Evolutionary conservation across 768 basidiomycete species (phyloP).

Genomic region (Megacollybia marginata): DNA sequence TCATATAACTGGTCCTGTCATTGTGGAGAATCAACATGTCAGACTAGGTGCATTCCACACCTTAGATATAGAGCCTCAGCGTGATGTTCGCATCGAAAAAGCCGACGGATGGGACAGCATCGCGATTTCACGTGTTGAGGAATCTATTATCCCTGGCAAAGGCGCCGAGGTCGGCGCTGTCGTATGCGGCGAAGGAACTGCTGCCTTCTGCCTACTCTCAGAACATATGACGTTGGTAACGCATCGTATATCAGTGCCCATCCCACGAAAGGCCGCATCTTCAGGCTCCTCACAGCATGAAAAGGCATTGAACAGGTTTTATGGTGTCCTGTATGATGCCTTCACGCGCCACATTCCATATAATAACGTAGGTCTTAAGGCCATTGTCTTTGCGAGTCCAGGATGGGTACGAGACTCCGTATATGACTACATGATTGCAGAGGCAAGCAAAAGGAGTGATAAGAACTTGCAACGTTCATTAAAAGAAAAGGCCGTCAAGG

Average conservation of each 20-base stretch:
- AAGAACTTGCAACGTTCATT: constrained; percentile 70
- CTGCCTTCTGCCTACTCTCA: constrained; percentile 90
- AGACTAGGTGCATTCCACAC: constrained; percentile 93
- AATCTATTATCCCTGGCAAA: constrained; percentile 85
- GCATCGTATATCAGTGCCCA: constrained; percentile 80
- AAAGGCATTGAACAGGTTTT: constrained; percentile 82
- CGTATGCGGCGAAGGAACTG: constrained; percentile 93
- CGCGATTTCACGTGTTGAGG: constrained; percentile 72
- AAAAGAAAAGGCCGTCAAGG: constrained; percentile 80
- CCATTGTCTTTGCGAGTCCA: constrained; percentile 93
- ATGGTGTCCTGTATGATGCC: constrained; percentile 76
- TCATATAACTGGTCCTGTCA: constrained; percentile 82
- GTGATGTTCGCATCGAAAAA: constrained; percentile 88
- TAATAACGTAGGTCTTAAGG: constrained; percentile 60
- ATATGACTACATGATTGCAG: constrained; percentile 73
- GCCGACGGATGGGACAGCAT: constrained; percentile 88
- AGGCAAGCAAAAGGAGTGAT: constrained; percentile 76
- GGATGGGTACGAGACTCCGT: constrained; percentile 93
- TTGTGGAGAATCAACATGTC: constrained; percentile 81
- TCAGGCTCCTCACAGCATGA: constrained; percentile 82
- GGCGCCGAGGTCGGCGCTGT: constrained; percentile 96
- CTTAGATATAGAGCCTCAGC: constrained; percentile 84
- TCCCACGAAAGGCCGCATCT: constrained; percentile 88
- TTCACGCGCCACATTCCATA: constrained; percentile 91
- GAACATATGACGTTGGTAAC: constrained; percentile 95